Percentiles rank a stretch among this genome's conserved stretches.
Evolutionary conservation across 225 moss, liverwort and hornwort species (phyloP).

Genomic region (Sphagnum tenellum): DNA sequence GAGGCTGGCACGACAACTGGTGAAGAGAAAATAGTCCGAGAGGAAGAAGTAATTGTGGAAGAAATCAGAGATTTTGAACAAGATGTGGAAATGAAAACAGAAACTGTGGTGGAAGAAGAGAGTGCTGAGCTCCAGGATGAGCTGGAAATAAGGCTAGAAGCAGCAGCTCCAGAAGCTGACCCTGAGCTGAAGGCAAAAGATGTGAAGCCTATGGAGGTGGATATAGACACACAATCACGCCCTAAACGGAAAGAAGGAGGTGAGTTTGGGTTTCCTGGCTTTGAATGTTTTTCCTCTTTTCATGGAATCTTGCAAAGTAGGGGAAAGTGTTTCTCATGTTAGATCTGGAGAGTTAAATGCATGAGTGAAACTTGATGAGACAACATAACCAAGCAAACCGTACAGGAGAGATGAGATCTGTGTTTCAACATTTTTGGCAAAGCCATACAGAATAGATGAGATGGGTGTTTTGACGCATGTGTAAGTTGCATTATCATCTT

Average conservation of each 20-base stretch:
- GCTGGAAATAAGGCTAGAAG: not conserved
- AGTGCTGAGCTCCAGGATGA: too few species aligned
- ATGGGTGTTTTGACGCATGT: too few species aligned
- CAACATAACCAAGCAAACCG: too few species aligned
- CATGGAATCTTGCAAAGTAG: not conserved
- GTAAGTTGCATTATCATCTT: not conserved
- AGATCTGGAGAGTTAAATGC: too few species aligned
- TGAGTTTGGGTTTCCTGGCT: constrained; percentile 4
- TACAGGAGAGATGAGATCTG: too few species aligned
- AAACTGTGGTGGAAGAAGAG: constrained; percentile 13
- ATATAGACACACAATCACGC: constrained; percentile 60
- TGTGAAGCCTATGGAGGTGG: constrained; percentile 69
- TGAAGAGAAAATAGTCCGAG: constrained; percentile 11
- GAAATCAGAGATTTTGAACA: not conserved
- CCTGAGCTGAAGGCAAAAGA: constrained; percentile 26
- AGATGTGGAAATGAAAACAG: constrained; percentile 3
- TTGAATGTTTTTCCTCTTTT: not conserved
- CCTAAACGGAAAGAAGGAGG: constrained; percentile 83
- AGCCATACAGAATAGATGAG: too few species aligned
- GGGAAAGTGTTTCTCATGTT: too few species aligned
- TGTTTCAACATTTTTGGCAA: too few species aligned
- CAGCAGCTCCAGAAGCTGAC: constrained; percentile 14
- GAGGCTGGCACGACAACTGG: constrained; percentile 23
- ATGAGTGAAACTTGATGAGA: too few species aligned
- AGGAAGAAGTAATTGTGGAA: not conserved